Evolutionary conservation across 1,139 yeast genomes (phyloP).

Genomic region (Wickerhamomyces sp.): DNA sequence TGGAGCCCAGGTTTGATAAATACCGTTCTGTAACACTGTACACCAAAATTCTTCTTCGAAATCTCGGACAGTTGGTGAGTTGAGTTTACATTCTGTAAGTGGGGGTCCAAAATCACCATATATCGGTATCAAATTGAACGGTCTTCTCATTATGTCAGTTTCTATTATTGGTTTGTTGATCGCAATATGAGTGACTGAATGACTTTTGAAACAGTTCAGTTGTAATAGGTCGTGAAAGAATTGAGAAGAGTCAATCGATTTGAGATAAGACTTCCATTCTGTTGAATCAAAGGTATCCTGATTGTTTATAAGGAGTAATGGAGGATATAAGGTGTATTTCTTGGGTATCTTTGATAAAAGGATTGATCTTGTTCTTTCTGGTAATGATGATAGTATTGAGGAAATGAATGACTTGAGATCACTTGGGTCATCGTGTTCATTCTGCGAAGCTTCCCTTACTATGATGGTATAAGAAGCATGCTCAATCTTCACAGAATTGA

Average conservation of each 20-base stretch:
- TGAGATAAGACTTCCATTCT: constrained; percentile 31
- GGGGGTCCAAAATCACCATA: constrained; percentile 63
- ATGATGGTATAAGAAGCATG: background rate
- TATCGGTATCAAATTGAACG: constrained; percentile 52
- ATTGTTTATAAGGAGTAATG: constrained; percentile 53
- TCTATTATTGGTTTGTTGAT: constrained; percentile 64
- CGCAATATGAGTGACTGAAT: constrained; percentile 56
- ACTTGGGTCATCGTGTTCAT: background rate
- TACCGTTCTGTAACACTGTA: constrained; percentile 63
- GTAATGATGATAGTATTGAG: background rate
- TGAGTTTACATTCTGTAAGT: constrained; percentile 22
- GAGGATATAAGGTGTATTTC: constrained; percentile 62
- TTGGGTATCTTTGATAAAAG: constrained; percentile 7
- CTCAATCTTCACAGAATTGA: background rate
- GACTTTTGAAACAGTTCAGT: constrained; percentile 16
- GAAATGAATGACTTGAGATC: background rate
- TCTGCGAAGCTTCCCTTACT: background rate
- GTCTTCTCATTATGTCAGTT: constrained; percentile 54
- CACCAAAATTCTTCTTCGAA: constrained; percentile 68
- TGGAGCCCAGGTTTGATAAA: constrained; percentile 82
- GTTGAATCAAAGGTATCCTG: constrained; percentile 34
- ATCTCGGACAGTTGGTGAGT: constrained; percentile 39
- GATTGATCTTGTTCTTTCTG: background rate
- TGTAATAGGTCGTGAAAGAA: constrained; percentile 29
- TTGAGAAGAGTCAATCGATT: constrained; percentile 2